Evolutionary conservation across 2,329 filamentous ascomycete species (phyloP).

Genomic region (Bretziella fagacearum): DNA sequence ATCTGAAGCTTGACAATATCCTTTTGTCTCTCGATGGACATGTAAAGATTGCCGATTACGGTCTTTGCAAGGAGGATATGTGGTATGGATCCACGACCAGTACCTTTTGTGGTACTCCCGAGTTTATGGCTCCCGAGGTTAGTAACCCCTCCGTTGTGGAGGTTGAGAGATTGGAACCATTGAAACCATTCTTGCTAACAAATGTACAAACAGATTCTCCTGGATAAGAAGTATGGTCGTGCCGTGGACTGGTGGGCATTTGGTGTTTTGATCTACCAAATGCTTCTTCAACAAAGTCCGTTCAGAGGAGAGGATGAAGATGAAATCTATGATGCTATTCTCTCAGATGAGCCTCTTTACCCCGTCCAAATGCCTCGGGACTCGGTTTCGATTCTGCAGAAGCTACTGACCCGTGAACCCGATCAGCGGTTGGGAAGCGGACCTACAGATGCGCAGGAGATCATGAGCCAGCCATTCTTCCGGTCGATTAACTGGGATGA

Average conservation of each 20-base stretch:
- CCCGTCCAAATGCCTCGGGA: slow-evolving; percentile 98
- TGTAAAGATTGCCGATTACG: slow-evolving; percentile 97
- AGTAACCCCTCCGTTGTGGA: background rate
- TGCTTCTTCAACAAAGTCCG: slow-evolving; percentile 95
- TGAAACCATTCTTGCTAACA: slow-evolving; percentile 20
- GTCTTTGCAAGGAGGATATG: slow-evolving; percentile 99
- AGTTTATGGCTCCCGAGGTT: slow-evolving; percentile 98
- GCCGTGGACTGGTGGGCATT: slow-evolving; percentile 99
- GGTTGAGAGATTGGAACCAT: background rate
- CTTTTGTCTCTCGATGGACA: slow-evolving; percentile 87
- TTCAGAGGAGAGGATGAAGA: slow-evolving; percentile 98
- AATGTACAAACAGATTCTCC: too few relatives aligned
- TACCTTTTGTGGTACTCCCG: slow-evolving; percentile 97
- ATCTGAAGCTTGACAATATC: slow-evolving; percentile 87
- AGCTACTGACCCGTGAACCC: slow-evolving; percentile 86
- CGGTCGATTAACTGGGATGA: slow-evolving; percentile 97
- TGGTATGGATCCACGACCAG: slow-evolving; percentile 95
- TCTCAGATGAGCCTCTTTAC: slow-evolving; percentile 92
- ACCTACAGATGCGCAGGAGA: slow-evolving; percentile 91
- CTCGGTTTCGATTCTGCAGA: slow-evolving; percentile 93
- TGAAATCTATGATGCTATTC: slow-evolving; percentile 96
- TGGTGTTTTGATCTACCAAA: slow-evolving; percentile 96
- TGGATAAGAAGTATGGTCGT: slow-evolving; percentile 96
- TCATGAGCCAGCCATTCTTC: slow-evolving; percentile 99
- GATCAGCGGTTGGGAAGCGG: slow-evolving; percentile 85